These are phyloP conservation scores for Curvularia spicifera DNA, from an alignment of 2,329 filamentous ascomycete species.

Conservation along the genomic window DNA sequence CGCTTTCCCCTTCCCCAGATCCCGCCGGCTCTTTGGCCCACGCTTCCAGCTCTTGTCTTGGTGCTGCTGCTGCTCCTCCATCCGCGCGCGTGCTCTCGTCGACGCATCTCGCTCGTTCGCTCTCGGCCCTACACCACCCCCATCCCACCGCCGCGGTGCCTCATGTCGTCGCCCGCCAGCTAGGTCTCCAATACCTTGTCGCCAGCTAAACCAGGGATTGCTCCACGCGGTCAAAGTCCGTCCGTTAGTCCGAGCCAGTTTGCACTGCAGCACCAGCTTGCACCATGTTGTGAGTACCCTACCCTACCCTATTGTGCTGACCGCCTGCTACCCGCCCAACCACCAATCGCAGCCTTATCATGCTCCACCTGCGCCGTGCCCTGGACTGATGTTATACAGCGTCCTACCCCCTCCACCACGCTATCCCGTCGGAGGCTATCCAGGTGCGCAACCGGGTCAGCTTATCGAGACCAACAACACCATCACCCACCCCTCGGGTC, in stretches of 20 bases:
- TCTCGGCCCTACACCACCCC: background rate
- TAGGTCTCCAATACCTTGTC: slow-evolving; percentile 15
- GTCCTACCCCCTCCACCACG: slow-evolving; percentile 84
- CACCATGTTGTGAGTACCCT: slow-evolving; percentile 46
- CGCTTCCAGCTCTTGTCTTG: background rate
- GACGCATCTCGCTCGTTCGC: slow-evolving; percentile 6
- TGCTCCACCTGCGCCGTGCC: slow-evolving; percentile 24
- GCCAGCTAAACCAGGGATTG: slow-evolving; percentile 17
- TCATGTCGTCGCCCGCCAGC: slow-evolving; percentile 18
- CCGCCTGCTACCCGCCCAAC: slow-evolving; percentile 13
- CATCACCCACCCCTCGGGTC: slow-evolving; percentile 76
- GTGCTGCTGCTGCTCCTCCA: background rate
- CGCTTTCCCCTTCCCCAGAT: slow-evolving; percentile 24
- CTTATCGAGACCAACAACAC: slow-evolving; percentile 95
- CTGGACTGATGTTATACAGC: slow-evolving; percentile 40
- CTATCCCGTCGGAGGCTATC: slow-evolving; percentile 78
- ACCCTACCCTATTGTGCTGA: slow-evolving; percentile 15
- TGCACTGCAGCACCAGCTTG: slow-evolving; percentile 27
- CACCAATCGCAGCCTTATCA: slow-evolving; percentile 36
- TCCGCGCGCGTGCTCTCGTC: background rate
- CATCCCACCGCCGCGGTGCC: background rate
- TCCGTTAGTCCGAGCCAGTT: slow-evolving; percentile 26
- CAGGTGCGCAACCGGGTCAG: slow-evolving; percentile 73
- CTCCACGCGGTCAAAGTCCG: slow-evolving; percentile 21
- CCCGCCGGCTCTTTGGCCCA: slow-evolving; percentile 19